A percentile compares a stretch with the other conserved stretches of the same genome.
Evolutionary conservation across 2,329 filamentous ascomycete species (phyloP).

Genomic region (Akanthomyces dipterigenus): DNA sequence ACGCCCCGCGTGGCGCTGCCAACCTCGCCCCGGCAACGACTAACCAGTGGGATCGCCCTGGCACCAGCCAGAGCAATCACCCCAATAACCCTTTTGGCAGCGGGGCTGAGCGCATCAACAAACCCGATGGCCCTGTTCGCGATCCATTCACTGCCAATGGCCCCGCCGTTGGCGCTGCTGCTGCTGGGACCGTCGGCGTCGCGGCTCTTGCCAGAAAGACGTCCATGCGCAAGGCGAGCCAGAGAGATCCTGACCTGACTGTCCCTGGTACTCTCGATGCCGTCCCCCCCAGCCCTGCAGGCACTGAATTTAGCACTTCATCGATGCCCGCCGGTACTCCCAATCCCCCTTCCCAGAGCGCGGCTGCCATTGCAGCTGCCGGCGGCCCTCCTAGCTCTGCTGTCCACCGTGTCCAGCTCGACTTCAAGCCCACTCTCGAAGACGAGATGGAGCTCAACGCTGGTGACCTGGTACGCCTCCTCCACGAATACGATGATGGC

Average conservation of each 20-base stretch:
- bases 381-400: slow-evolving; percentile 53
- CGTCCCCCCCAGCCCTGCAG: slow-evolving; percentile 52
- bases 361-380: slow-evolving; percentile 55
- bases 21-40: slow-evolving; percentile 26
- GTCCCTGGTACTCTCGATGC: slow-evolving; percentile 29
- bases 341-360: slow-evolving; percentile 38
- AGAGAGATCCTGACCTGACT: slow-evolving; percentile 47
- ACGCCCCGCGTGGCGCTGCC: slow-evolving; percentile 29
- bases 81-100: slow-evolving; percentile 66
- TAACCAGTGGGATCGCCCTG: slow-evolving; percentile 42
- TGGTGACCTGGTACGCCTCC: slow-evolving; percentile 77
- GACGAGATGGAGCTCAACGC: slow-evolving; percentile 80
- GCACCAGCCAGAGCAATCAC: slow-evolving; percentile 40
- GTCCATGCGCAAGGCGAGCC: slow-evolving; percentile 48
- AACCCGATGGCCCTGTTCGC: slow-evolving; percentile 23
- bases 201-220: slow-evolving; percentile 43
- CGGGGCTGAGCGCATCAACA: slow-evolving; percentile 42
- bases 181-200: slow-evolving; percentile 31
- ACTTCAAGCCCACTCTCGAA: slow-evolving; percentile 87
- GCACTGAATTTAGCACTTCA: slow-evolving; percentile 55
- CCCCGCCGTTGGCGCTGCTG: slow-evolving; percentile 35
- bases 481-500: slow-evolving; percentile 97
- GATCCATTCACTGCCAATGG: slow-evolving; percentile 31
- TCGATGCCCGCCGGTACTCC: slow-evolving; percentile 40
- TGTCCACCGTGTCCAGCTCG: slow-evolving; percentile 88